Percentiles rank a stretch among this genome's conserved stretches.
These are phyloP conservation scores for Carex kokanica DNA, from an alignment of 176 grass and related monocot genomes.

Conservation along the genomic window DNA sequence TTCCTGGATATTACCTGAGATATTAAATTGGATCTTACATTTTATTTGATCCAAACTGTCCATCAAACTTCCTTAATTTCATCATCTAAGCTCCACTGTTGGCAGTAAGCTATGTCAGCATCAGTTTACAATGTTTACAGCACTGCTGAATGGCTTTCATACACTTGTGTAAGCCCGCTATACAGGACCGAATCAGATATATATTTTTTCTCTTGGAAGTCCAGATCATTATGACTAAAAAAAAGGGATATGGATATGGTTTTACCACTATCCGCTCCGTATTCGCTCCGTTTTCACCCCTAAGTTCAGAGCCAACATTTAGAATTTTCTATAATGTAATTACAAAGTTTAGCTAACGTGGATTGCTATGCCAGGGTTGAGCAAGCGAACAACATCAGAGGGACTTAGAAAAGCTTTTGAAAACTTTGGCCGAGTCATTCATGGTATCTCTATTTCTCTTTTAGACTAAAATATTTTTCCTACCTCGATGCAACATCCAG, in stretches of 20 bases:
- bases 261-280: too few relatives aligned
- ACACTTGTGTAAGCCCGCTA: neutral
- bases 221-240: neutral
- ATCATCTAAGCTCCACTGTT: neutral
- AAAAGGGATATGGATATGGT: neutral
- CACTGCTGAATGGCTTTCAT: neutral
- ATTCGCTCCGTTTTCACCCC: too few relatives aligned
- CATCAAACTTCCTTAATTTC: neutral
- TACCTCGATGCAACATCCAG: neutral
- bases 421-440: slow-evolving; percentile 75
- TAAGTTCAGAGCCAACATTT: neutral
- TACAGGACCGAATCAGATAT: neutral
- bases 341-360: slow-evolving; percentile 4
- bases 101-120: neutral
- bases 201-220: neutral
- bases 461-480: neutral
- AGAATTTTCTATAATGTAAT: neutral
- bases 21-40: neutral
- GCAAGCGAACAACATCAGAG: slow-evolving; percentile 82
- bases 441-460: slow-evolving; percentile 51
- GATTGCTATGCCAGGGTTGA: slow-evolving; percentile 52
- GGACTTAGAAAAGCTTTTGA: slow-evolving; percentile 70
- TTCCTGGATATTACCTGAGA: neutral
- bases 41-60: neutral
- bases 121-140: neutral